Conservation (phyloP, 768 basidiomycete species). For the Mycena haematopus region DNA sequence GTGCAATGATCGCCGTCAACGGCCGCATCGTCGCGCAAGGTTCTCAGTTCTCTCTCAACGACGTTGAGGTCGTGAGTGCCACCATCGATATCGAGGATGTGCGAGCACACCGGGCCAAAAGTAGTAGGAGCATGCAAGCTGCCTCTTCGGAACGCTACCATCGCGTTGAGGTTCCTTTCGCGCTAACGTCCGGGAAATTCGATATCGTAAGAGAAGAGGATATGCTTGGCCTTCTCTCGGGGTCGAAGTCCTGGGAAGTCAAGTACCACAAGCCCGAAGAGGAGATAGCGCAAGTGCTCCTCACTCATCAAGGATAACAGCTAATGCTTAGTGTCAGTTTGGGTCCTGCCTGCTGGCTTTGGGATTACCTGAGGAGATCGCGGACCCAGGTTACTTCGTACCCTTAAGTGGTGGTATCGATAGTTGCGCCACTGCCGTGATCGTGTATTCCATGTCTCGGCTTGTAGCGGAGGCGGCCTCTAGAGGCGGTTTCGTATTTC, state of each 20-base stretch:
- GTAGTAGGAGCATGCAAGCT: slow-evolving; percentile 91
- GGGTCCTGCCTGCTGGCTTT: slow-evolving; percentile 99
- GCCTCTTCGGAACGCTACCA: slow-evolving; percentile 76
- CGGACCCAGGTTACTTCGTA: slow-evolving; percentile 94
- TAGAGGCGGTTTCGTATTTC: slow-evolving; percentile 64
- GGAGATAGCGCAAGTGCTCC: slow-evolving; percentile 87
- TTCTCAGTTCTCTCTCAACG: slow-evolving; percentile 92
- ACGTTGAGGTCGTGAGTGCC: slow-evolving; percentile 96
- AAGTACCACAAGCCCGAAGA: slow-evolving; percentile 90
- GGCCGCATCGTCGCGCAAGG: slow-evolving; percentile 93
- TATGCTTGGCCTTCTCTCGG: slow-evolving; percentile 44
- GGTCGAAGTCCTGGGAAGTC: slow-evolving; percentile 52
- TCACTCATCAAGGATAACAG: not conserved
- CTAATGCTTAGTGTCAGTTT: slow-evolving; percentile 54
- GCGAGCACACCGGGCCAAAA: slow-evolving; percentile 83
- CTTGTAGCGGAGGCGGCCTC: slow-evolving; percentile 82
- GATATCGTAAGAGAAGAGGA: slow-evolving; percentile 65
- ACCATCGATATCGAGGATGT: slow-evolving; percentile 98
- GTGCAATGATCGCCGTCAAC: slow-evolving; percentile 94
- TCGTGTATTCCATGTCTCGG: slow-evolving; percentile 96
- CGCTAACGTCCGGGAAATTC: slow-evolving; percentile 78
- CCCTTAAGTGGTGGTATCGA: slow-evolving; percentile 97
- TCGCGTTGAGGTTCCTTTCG: slow-evolving; percentile 82
- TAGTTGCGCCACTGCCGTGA: slow-evolving; percentile 95
- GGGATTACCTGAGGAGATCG: slow-evolving; percentile 97